A percentile compares a stretch with the other conserved stretches of the same genome.
Evolutionary conservation across 805 yeast genomes (phyloP).

Genomic region (Cephaloascus fragrans): DNA sequence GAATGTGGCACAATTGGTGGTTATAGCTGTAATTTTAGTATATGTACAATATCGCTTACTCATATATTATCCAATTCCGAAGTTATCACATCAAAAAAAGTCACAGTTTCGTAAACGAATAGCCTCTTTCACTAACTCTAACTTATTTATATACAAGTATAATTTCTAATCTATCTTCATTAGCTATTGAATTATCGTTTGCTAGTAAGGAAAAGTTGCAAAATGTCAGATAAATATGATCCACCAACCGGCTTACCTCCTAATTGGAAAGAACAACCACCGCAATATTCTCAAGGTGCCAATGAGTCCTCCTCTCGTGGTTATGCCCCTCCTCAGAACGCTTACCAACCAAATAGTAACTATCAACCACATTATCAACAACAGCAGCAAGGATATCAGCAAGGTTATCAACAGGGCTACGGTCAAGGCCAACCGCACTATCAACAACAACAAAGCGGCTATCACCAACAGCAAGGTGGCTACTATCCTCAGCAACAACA

Average conservation of each 20-base stretch:
- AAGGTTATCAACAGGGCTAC: background rate
- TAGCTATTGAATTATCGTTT: no score
- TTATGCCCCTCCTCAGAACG: slow-evolving; percentile 1
- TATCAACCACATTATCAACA: background rate
- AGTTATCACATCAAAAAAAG: no score
- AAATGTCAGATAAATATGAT: slow-evolving; percentile 5
- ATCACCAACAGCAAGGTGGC: slow-evolving; percentile 13
- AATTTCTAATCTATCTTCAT: no score
- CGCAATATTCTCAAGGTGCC: slow-evolving; percentile 3
- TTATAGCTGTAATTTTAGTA: no score
- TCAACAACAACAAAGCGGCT: slow-evolving; percentile 14
- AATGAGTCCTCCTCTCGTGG: slow-evolving; percentile 10
- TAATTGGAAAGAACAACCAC: slow-evolving; percentile 8
- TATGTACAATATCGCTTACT: no score
- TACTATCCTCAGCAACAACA: slow-evolving; percentile 31
- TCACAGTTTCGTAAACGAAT: no score
- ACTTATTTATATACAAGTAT: no score
- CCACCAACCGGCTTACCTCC: slow-evolving; percentile 21
- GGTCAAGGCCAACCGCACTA: slow-evolving; percentile 13
- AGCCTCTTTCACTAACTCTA: no score
- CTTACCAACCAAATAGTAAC: background rate
- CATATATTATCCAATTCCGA: no score
- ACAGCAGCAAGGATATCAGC: slow-evolving; percentile 1
- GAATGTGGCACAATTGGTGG: no score
- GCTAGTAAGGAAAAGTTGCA: no score